A percentile compares a stretch with the other conserved stretches of the same genome.
These are phyloP conservation scores for Tarenaya hassleriana DNA, from an alignment of 345 rosid species.

Conservation along the genomic window DNA sequence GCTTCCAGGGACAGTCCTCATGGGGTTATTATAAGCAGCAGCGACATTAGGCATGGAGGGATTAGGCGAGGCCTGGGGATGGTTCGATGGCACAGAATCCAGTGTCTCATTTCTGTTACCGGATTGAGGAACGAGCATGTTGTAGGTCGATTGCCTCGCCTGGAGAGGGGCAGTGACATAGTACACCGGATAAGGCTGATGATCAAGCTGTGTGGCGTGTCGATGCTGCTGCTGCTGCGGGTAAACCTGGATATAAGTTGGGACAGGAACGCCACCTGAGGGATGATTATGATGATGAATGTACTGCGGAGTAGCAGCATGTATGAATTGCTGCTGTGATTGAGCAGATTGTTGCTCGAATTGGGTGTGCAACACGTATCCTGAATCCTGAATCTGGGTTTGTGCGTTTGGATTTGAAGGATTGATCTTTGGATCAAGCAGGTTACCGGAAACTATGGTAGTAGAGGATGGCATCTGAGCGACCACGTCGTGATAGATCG, in stretches of 20 bases:
- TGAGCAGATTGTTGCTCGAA: conserved; percentile 51
- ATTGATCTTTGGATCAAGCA: conserved; percentile 27
- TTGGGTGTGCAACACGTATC: conserved; percentile 53
- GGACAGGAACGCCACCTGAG: conserved; percentile 47
- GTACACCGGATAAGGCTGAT: conserved; percentile 80
- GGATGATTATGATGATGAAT: conserved; percentile 72
- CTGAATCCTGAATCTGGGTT: conserved; percentile 47
- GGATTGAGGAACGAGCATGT: conserved; percentile 52
- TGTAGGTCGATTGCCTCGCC: conserved; percentile 47
- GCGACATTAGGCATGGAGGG: conserved; percentile 32
- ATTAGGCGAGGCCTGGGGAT: conserved; percentile 48
- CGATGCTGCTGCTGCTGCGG: conserved; percentile 74
- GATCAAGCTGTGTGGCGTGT: conserved; percentile 66
- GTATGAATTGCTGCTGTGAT: conserved; percentile 58
- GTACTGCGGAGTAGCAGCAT: conserved; percentile 52
- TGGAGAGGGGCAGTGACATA: conserved; percentile 39
- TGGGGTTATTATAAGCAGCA: conserved; percentile 37
- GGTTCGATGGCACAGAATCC: conserved; percentile 39
- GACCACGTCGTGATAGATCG: conserved; percentile 54
- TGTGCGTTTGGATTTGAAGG: conserved; percentile 46
- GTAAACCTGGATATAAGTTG: conserved; percentile 65
- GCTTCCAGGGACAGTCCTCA: conserved; percentile 45
- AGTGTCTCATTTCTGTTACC: conserved; percentile 44
- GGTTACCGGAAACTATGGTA: conserved; percentile 41
- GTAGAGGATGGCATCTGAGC: conserved; percentile 57